Evolutionary conservation across 2,329 filamentous ascomycete species (phyloP), one percentile per base, ranked within the genome.

Genomic region (Verticillium albo-atrum): DNA sequence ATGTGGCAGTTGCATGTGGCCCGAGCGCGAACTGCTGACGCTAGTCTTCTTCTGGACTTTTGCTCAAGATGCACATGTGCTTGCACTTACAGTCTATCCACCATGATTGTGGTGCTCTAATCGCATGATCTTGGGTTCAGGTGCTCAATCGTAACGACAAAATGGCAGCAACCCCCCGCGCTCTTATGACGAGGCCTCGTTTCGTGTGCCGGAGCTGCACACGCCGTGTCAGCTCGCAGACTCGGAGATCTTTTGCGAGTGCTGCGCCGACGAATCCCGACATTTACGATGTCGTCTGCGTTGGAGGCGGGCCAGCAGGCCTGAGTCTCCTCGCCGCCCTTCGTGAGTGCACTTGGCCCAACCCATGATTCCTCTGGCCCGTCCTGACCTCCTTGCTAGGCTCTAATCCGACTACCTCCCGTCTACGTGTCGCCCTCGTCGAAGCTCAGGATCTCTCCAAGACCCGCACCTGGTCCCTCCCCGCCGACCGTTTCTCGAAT

Each of bases 281-380:
- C 65, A 87, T 97, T 68, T 97, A 95, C 78, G 92, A 97, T 83
- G 89, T 97, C 32, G 91, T 97, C 63, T 95, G 92, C 68, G 89
- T 97, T 58, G 92, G 92, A 62, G 93, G 92, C 62, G 92, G 93
- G 5, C 92, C 93, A 26, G 92, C 92, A 52, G 94, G 94, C 58
- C 81, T 99, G 60, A 96, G 92, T 68, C 83, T 96, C 32, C 77
- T 93, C 59, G 85, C 90, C 61, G 89, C 90, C 66, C 81, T 95
- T 51, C 88, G 90, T 93, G 81, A 66, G 82, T 72, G 47, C 56
- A 30, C 57, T 9, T 28, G 55, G 37, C 17, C 20, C 42, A 26
- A 25, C n/a, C 30, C 23, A 6, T 26, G 12, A 4, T 17, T 2
- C 15, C 35, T 20, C 14, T n/a, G 5, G 14, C n/a, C 15, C 20